Base-by-base conservation (phyloP, 305 asterid genomes). In the Fraxinus floribunda region DNA sequence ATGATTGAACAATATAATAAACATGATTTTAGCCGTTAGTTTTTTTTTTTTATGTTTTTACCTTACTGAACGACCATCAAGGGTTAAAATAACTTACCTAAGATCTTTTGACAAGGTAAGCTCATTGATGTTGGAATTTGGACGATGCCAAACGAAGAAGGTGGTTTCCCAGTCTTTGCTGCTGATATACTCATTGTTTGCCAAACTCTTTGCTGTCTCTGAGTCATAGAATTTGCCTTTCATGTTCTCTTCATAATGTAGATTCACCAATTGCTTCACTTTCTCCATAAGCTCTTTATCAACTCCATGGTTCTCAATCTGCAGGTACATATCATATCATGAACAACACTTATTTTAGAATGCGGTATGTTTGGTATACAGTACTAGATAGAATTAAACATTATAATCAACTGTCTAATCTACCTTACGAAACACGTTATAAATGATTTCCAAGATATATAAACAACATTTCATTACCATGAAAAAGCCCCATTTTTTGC, bases 401-500 rank as follows among this genome's bases (percentile, higher is more conserved):
- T n/a, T 24, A 68, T 0, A 60, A 1, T 60, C 15, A 8, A 60
- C 34, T 62, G 32, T 62, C 32, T 10, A 22, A 62, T 24, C 30
- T 22, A 62, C 6, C 15, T 22, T 24, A 26, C 3, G 1, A 15
- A 80, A 72, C 3, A 38, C 38, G 44, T 22, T 26, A n/a, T 36
- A 74, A 81, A 22, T 18, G n/a, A 26, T 55, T 18, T 13, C 46
- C 0, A 39, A 80, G 52, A 72, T 20, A 26, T 30, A 15, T 36
- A 44, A 36, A 86, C 2, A 8, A 60, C 60, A 62, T n/a, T 68
- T 74, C n/a, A 7, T 83, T 90, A 93, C 98, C 98, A 93, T 91
- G 76, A 94, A 94, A 87, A 84, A 94, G 52, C 98, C 98, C 97
- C 97, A 94, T 83, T 93, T 91, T 84, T 89, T 85, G 82, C 97